A percentile compares a stretch with the other conserved stretches of the same genome.
Evolutionary conservation across 306 rosid species (phyloP).

Genomic region (Abrus pulchellus): DNA sequence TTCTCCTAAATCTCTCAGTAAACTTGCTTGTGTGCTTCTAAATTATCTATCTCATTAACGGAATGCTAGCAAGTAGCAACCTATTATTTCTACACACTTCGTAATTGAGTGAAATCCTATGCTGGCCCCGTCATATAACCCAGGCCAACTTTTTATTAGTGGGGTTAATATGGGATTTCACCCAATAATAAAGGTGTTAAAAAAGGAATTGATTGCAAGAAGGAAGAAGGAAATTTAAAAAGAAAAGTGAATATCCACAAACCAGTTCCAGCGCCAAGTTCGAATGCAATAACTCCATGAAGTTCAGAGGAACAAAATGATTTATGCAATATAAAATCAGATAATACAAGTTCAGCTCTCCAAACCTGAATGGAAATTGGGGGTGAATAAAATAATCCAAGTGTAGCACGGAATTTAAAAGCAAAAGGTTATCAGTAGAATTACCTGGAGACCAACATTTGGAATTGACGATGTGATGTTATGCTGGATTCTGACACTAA

Average conservation of each 20-base stretch:
- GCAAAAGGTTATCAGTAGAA: constrained; percentile 11
- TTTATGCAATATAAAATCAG: constrained; percentile 85
- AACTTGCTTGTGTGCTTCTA: not conserved
- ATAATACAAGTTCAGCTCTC: constrained; percentile 79
- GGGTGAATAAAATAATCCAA: not conserved
- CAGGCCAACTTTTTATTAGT: not conserved
- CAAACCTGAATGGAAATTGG: constrained; percentile 64
- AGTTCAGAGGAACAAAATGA: constrained; percentile 69
- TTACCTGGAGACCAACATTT: constrained; percentile 91
- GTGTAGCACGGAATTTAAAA: not conserved
- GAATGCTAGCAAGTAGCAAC: not conserved
- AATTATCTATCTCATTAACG: not conserved
- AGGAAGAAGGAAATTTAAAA: not conserved
- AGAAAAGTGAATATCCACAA: not conserved
- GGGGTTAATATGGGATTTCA: not conserved
- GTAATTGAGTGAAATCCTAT: not conserved
- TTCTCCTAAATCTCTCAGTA: not conserved
- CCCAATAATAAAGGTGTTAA: not conserved
- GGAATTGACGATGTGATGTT: constrained; percentile 85
- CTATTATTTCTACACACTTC: not conserved
- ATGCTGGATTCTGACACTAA: constrained; percentile 66
- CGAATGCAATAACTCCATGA: constrained; percentile 68
- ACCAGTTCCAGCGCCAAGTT: constrained; percentile 97
- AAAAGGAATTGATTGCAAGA: constrained; percentile 1
- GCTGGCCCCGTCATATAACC: not conserved